Evolutionary conservation across 768 basidiomycete species (phyloP), one percentile per base, ranked within the genome.

Genomic region (Hericium coralloides): DNA sequence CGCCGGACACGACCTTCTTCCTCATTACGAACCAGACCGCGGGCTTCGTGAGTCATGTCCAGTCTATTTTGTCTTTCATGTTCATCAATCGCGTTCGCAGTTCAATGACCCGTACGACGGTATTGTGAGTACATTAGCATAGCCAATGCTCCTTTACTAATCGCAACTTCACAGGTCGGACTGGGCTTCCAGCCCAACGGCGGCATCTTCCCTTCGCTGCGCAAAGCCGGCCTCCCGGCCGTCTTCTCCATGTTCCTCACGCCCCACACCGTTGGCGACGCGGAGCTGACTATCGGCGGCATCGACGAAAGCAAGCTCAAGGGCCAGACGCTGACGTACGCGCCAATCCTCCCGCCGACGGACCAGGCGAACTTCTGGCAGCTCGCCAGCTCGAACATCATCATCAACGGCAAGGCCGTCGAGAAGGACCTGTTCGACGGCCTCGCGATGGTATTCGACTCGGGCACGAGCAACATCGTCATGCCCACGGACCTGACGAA

Each of bases 291-390:
- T 5, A 63, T 82, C 25, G 80, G 80, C 37, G 81, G 80, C 2
- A 75, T 75, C 23, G 80, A 83, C 61, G 67, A 63, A 26, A 73
- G 76, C 20, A 82, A 81, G 68, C 80, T 79, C 45, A 83, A 83
- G 58, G 80, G 80, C 25, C 71, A 76, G 65, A 78, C 79, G 2
- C 79, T 68, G 12, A 67, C 70, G 8, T 56, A 73, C 8, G 67
- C 82, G 50, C 73, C 72, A 52, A 64, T 45, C 43, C 43, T 45
- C 43, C 43, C 43, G 43, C 43, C 43, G 6, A 45, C 43, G 2
- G 17, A 45, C n/a, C 14, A 45, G 43, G 18, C 43, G 43, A 45
- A 45, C 18, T 45, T 45, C 17, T 45, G 43, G 43, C 20, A 9
- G 43, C 43, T 45, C 43, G 43, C n/a, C 12, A 45, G n/a, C n/a